These are phyloP conservation scores for Bipolaris oryzae DNA, from an alignment of 2,329 filamentous ascomycete species.

Conservation along the genomic window DNA sequence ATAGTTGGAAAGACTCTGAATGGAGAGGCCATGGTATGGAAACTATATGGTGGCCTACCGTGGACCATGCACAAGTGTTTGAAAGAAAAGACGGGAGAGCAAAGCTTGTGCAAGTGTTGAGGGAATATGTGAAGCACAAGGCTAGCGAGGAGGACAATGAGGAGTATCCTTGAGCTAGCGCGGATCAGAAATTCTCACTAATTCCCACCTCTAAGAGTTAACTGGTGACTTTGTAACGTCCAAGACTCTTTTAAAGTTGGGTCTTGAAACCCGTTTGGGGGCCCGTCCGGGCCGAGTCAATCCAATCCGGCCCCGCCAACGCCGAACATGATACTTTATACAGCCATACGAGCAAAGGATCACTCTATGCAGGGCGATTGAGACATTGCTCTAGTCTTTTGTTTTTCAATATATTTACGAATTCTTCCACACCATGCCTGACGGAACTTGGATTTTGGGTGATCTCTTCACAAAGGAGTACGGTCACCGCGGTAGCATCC, in stretches of 20 bases:
- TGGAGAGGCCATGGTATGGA: constrained; percentile 57
- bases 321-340: constrained; percentile 22
- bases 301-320: constrained; percentile 32
- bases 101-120: constrained; percentile 34
- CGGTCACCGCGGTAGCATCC: constrained; percentile 42
- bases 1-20: constrained; percentile 41
- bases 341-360: neutral
- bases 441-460: constrained; percentile 44
- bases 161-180: neutral
- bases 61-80: constrained; percentile 67
- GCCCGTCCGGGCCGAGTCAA: constrained; percentile 23
- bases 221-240: neutral
- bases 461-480: constrained; percentile 47
- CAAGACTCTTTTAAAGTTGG: neutral
- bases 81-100: constrained; percentile 33
- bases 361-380: neutral
- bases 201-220: neutral
- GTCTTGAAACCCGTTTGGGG: constrained; percentile 18
- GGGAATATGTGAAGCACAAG: constrained; percentile 30
- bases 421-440: constrained; percentile 23
- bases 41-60: constrained; percentile 64
- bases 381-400: neutral
- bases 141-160: constrained; percentile 15
- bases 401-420: neutral
- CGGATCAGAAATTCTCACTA: neutral